Conservation (phyloP, 768 basidiomycete genomes). For the Termitomyces sp. region DNA sequence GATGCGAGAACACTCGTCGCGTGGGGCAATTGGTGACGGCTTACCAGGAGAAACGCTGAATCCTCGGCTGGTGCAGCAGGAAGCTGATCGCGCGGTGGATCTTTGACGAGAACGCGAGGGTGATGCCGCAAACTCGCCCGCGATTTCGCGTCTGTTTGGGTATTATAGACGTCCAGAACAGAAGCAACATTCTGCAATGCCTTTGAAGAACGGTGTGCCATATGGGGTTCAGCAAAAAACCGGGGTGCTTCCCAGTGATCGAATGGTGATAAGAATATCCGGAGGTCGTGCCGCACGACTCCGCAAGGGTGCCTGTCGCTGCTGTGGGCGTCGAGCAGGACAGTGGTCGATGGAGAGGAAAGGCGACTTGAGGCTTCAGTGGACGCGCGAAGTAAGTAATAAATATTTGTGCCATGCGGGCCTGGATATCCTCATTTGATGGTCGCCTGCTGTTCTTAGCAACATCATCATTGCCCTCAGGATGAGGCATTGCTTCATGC, state of each 20-base stretch:
- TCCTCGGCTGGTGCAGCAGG: conserved; percentile 16
- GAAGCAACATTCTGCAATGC: conserved; percentile 6
- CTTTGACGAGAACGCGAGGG: conserved; percentile 20
- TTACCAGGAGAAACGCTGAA: conserved; percentile 23
- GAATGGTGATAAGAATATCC: conserved; percentile 8
- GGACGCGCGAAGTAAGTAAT: not conserved
- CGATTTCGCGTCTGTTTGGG: conserved; percentile 2
- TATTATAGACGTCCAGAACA: conserved; percentile 11
- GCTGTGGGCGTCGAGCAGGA: not conserved
- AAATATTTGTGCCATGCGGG: not conserved
- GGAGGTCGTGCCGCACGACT: not conserved
- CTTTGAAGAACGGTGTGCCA: conserved; percentile 13
- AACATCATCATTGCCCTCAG: conserved; percentile 1
- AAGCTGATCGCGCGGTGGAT: conserved; percentile 26
- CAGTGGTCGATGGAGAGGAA: not conserved
- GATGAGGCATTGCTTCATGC: not conserved
- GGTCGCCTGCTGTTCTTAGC: conserved; percentile 10
- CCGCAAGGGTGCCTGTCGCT: not conserved
- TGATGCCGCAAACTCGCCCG: conserved; percentile 4
- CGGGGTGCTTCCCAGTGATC: conserved; percentile 4
- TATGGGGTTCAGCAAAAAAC: conserved; percentile 12
- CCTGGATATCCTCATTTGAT: conserved; percentile 5
- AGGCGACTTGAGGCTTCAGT: not conserved
- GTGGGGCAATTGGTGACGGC: conserved; percentile 13
- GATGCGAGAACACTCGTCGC: conserved; percentile 2